Conservation (phyloP, 345 rosid species). For the Salix suchowensis region DNA sequence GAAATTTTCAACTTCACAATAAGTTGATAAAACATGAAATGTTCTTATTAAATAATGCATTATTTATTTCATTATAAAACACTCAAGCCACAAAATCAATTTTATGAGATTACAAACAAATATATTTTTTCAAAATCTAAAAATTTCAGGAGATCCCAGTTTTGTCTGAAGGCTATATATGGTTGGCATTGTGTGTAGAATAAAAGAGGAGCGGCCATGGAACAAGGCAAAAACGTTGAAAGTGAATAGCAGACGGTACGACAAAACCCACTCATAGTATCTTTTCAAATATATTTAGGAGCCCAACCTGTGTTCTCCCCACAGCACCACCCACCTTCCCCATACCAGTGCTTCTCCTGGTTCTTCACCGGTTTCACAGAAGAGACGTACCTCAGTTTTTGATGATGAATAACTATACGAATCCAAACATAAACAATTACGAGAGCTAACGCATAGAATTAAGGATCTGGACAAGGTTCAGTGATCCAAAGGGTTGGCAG, state of each 20-base stretch:
- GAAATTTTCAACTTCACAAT: no score
- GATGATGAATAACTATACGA: neutral
- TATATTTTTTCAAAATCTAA: no score
- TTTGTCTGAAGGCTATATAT: neutral
- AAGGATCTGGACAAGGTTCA: neutral
- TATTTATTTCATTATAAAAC: no score
- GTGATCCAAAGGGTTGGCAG: neutral
- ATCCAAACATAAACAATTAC: conserved; percentile 5
- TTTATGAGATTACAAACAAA: no score
- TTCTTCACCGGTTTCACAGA: neutral
- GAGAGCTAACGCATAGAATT: neutral
- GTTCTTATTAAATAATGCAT: no score
- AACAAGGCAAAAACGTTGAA: neutral
- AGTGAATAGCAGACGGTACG: conserved; percentile 6
- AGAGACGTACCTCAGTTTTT: neutral
- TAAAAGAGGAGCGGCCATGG: neutral
- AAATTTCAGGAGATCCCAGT: neutral
- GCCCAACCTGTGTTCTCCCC: conserved; percentile 23
- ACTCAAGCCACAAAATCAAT: no score
- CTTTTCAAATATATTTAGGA: conserved; percentile 9
- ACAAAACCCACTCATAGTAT: conserved; percentile 15
- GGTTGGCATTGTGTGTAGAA: neutral
- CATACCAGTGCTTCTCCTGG: conserved; percentile 11
- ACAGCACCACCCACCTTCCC: conserved; percentile 3
- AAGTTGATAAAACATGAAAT: no score